These are phyloP conservation scores for Rasamsonia emersonii DNA, from an alignment of 2,329 filamentous ascomycete species.

Conservation along the genomic window DNA sequence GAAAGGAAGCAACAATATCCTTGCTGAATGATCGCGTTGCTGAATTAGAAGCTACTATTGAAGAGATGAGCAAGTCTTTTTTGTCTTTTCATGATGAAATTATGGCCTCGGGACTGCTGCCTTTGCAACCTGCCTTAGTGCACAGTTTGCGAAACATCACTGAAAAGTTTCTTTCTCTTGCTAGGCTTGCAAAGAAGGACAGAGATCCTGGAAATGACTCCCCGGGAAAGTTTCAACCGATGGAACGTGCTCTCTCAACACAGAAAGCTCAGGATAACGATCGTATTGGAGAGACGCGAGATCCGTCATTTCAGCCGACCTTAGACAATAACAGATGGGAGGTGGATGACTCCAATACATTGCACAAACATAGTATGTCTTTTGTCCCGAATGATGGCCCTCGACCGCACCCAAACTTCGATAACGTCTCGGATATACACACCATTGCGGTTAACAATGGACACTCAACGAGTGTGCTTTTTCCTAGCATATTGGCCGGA, in stretches of 20 bases:
- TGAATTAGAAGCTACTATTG: conserved; percentile 57
- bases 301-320: too few relatives aligned
- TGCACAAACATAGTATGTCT: too few relatives aligned
- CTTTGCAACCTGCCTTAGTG: conserved; percentile 49
- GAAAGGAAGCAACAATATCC: conserved; percentile 73
- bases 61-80: conserved; percentile 67
- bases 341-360: too few relatives aligned
- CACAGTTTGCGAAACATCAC: conserved; percentile 50
- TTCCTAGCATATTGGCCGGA: not conserved
- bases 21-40: conserved; percentile 63
- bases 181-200: conserved; percentile 34
- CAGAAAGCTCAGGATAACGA: too few relatives aligned
- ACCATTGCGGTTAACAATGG: too few relatives aligned
- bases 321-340: too few relatives aligned
- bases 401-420: too few relatives aligned
- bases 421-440: too few relatives aligned
- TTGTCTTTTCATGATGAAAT: conserved; percentile 57
- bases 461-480: not conserved
- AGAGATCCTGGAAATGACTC: conserved; percentile 30
- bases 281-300: too few relatives aligned
- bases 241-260: not conserved
- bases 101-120: conserved; percentile 49
- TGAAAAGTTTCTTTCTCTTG: conserved; percentile 50
- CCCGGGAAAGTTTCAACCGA: not conserved
- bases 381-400: too few relatives aligned